phyloP scores from a whole-genome alignment of 2,329 filamentous ascomycete genomes.

The Fusarium haematococcum region DNA sequence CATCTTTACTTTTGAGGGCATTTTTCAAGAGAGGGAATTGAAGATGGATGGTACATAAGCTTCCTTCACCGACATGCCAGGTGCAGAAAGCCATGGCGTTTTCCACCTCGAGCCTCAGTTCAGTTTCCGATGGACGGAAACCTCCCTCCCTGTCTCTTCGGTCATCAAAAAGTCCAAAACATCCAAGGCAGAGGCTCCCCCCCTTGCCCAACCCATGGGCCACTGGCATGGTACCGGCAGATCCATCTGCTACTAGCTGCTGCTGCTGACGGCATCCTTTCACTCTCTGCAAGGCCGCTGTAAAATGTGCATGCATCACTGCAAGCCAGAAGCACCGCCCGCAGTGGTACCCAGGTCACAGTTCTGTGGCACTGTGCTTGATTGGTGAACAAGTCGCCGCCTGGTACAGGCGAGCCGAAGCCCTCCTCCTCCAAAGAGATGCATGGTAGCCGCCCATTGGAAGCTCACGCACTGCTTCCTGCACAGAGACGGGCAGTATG shows the following conservation, averaged over 20 bases:
- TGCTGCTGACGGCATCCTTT: not conserved
- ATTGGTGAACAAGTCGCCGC: slow-evolving; percentile 1
- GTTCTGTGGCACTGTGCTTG: slow-evolving; percentile 8
- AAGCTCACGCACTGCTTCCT: not conserved
- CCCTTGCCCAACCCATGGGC: slow-evolving; percentile 3
- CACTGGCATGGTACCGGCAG: slow-evolving; percentile 3
- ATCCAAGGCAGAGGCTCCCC: slow-evolving; percentile 32
- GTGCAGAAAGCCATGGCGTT: slow-evolving; percentile 15
- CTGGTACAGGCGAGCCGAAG: not conserved
- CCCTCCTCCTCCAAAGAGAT: not conserved
- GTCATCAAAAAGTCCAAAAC: slow-evolving; percentile 13
- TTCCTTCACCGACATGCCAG: slow-evolving; percentile 27
- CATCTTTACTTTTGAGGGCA: not conserved
- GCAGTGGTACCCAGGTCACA: not conserved
- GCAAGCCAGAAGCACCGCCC: slow-evolving; percentile 3
- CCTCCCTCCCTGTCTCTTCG: slow-evolving; percentile 7
- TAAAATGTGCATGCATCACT: not conserved
- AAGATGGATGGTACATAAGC: not conserved
- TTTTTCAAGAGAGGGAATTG: not conserved
- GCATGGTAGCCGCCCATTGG: not conserved
- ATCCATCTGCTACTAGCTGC: slow-evolving; percentile 11
- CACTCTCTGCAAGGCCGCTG: not conserved
- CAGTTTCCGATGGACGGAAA: slow-evolving; percentile 5
- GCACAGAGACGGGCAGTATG: slow-evolving; percentile 1
- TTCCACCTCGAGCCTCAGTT: slow-evolving; percentile 18